Evolutionary conservation across 768 basidiomycete species (phyloP), one percentile per base, ranked within the genome.

Genomic region (Phaffia tasmanica): DNA sequence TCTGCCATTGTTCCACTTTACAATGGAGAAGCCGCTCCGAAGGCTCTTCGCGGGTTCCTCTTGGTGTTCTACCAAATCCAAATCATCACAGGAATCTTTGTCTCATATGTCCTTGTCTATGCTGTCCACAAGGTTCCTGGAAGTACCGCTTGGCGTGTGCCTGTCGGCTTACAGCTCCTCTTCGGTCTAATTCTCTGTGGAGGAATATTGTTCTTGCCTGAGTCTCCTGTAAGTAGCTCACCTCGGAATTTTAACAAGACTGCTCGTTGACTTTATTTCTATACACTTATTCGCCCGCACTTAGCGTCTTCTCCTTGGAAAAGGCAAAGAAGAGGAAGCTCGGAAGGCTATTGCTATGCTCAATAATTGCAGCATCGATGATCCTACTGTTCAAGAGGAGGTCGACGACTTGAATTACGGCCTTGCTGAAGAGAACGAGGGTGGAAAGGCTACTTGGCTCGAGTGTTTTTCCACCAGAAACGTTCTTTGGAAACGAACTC

Each of bases 11-110:
- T 84, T 71, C 76, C 75, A 14, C 70, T 88, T 8, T 88, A 88
- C 74, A 87, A 86, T 70, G 86, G 87, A 49, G 87, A 88, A 76
- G 85, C 86, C 0, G 82, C 86, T 0, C 87, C 87, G 0, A 87
- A 87, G 72, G 80, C 82, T 0, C 79, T 88, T 65, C 82, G 87
- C 72, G 88, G 87, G 9, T 82, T 85, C 23, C 83, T 80, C 14
- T 77, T 89, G 32, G 86, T 86, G 1, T 77, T 89, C 21, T 88
- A 88, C 72, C 87, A 88, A 72, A 78, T 88, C 16, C 86, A 87
- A 73, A 86, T 69, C 46, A 54, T 68, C 58, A 29, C 0, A 64
- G 86, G 86, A n/a, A 79, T 88, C 62, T 86, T 87, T 78, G 68
- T 87, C 73, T 84, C 84, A 65, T 87, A 87, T 70, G 76, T 87